These are phyloP conservation scores for Pueraria montana DNA, from an alignment of 306 rosid genomes.

Conservation along the genomic window DNA sequence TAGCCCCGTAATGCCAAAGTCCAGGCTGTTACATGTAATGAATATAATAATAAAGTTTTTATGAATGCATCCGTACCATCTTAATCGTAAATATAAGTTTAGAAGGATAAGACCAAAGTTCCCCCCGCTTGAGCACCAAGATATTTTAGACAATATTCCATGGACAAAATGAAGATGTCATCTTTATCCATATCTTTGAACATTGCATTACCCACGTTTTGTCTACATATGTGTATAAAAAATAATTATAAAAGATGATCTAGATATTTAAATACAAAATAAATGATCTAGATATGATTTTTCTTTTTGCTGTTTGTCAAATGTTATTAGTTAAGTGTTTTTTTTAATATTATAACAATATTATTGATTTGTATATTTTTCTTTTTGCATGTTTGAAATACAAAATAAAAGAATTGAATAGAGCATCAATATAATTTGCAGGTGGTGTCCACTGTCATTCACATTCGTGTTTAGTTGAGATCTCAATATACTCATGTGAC, in stretches of 20 bases:
- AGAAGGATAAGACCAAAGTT: not conserved
- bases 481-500: too few species aligned
- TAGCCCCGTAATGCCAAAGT: not conserved
- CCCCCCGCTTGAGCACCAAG: not conserved
- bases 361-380: not conserved
- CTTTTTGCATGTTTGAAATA: not conserved
- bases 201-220: not conserved
- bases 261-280: too few species aligned
- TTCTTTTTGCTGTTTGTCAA: not conserved
- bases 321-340: not conserved
- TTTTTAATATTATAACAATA: not conserved
- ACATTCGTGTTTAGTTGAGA: too few species aligned
- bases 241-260: not conserved
- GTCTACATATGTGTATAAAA: not conserved
- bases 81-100: not conserved
- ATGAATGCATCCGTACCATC: not conserved
- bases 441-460: too few species aligned
- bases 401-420: not conserved
- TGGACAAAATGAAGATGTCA: not conserved
- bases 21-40: conserved; percentile 26
- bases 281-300: not conserved
- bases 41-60: not conserved
- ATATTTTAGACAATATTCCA: conserved; percentile 3
- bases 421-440: not conserved
- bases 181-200: conserved; percentile 1